phyloP scores from a whole-genome alignment of 805 yeast species.

The Isabelozyma gotoi region DNA sequence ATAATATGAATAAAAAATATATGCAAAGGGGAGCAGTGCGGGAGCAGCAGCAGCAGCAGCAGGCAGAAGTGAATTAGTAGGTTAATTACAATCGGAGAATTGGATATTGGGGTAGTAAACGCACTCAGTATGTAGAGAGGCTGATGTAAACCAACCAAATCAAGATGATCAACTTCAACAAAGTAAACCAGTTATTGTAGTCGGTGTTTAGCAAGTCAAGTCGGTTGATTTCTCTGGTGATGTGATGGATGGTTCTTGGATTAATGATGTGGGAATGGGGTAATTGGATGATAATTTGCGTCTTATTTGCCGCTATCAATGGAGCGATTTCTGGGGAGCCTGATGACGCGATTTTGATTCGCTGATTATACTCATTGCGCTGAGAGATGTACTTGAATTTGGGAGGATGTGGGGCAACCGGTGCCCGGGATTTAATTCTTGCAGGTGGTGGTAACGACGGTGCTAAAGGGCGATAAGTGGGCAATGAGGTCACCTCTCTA shows the following conservation, averaged over 20 bases:
- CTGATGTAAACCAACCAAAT: not conserved
- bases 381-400: not conserved
- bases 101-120: too few species aligned
- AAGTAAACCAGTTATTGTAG: not conserved
- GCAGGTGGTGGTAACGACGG: not conserved
- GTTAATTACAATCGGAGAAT: too few species aligned
- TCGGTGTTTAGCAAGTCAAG: not conserved
- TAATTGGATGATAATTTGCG: not conserved
- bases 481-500: not conserved
- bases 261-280: not conserved
- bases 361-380: not conserved
- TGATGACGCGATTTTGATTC: not conserved
- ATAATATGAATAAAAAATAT: too few species aligned
- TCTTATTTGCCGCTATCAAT: not conserved
- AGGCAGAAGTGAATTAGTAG: too few species aligned
- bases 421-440: not conserved
- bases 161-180: not conserved
- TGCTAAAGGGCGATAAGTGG: not conserved
- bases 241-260: not conserved
- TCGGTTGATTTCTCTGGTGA: not conserved
- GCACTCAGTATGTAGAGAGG: not conserved
- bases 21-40: too few species aligned
- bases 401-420: not conserved
- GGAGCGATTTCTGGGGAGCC: not conserved
- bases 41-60: too few species aligned